Evolutionary conservation across 345 rosid genomes (phyloP).

Genomic region (Moricandia arvensis): DNA sequence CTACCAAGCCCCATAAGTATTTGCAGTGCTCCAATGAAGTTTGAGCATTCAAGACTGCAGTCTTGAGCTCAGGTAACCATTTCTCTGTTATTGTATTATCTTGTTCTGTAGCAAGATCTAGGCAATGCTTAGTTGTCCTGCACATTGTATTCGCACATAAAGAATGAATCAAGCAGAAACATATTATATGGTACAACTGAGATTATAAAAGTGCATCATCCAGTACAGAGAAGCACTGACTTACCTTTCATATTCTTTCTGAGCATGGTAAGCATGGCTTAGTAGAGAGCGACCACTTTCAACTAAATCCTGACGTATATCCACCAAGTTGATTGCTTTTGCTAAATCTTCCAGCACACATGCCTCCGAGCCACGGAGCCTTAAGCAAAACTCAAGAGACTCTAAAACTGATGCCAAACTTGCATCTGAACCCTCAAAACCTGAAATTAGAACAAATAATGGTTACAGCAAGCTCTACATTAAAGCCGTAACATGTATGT

Average conservation of each 20-base stretch:
- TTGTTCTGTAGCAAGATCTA: constrained; percentile 75
- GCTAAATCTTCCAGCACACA: constrained; percentile 81
- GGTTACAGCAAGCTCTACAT: background rate
- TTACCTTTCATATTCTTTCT: constrained; percentile 87
- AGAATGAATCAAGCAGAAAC: constrained; percentile 1
- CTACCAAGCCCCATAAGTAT: constrained; percentile 76
- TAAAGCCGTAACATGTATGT: background rate
- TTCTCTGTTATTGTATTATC: constrained; percentile 66
- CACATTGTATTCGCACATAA: constrained; percentile 20
- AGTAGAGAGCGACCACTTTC: constrained; percentile 76
- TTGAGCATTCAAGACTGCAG: constrained; percentile 67
- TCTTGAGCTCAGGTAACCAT: constrained; percentile 86
- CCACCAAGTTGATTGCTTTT: constrained; percentile 80
- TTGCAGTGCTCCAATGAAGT: constrained; percentile 72
- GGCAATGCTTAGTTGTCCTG: constrained; percentile 75
- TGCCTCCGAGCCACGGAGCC: constrained; percentile 93
- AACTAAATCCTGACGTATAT: constrained; percentile 69
- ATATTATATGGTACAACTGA: background rate
- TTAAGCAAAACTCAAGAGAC: constrained; percentile 83
- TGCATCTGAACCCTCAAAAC: constrained; percentile 82
- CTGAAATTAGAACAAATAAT: background rate
- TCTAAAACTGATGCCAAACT: constrained; percentile 77
- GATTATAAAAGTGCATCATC: background rate
- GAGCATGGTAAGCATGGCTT: constrained; percentile 75
- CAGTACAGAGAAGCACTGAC: background rate